Base-by-base conservation (phyloP, 2,329 filamentous ascomycete species). In the Penicillium rolfsii region DNA sequence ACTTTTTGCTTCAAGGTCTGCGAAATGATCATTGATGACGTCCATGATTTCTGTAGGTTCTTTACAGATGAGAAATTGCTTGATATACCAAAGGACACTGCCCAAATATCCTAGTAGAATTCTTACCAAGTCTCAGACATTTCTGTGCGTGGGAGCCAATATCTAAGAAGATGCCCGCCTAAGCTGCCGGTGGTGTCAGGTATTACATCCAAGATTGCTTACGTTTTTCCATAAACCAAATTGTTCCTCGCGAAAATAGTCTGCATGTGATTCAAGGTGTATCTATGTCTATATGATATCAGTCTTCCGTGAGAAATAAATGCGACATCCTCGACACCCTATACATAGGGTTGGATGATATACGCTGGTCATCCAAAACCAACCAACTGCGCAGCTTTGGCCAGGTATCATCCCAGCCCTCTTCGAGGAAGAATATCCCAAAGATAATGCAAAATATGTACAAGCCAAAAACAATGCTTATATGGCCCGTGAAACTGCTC, bases 401-500 rank as follows among this genome's bases (percentile, higher is more conserved):
- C 36, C 24, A 28, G 38, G 16, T 3, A 55, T 38, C 52, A 16
- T 28, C 26, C 55, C 22, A 9, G 22, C 30, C 55, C 30, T 35
- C 14, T 40, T 53, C 52, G 11, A 48, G 55, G 35, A 55, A 22
- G 19, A 61, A 59, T 12, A 52, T 57, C 45, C 24, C 58, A 63
- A 58, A 40, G n/a, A 60, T 24, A 64, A 65, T 67, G 65, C 62
- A 69, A 67, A 54, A 55, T 70, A 70, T 70, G 55, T 69, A 66
- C 66, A 65, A 65, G 62, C 60, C 43, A 46, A 60, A 61, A 35
- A 52, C 52, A 26, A 52, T 61, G 59, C 62, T 62, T 40, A 49
- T 41, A 16, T 50, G 46, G 40, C 45, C 56, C 50, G 53, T 26
- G 33, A 53, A 57, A 52, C 52, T 65, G 52, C 36, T 62, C 63